A percentile compares a stretch with the other conserved stretches of the same genome.
phyloP scores from a whole-genome alignment of 106 monocot species.

The Cymbidium sinense region DNA sequence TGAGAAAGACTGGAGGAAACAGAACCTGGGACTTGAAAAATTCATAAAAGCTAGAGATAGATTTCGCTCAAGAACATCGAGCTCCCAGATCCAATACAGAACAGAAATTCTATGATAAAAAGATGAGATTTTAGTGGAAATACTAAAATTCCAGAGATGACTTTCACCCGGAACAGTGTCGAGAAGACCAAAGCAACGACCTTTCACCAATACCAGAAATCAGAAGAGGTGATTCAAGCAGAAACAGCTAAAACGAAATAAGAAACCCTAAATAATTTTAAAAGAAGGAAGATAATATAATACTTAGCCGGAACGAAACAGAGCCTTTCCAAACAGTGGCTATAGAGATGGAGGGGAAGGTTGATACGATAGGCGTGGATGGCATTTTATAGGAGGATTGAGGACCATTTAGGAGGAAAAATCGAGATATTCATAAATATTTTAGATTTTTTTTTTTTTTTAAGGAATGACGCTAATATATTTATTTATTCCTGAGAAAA shows the following conservation, averaged over 20 bases:
- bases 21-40: constrained; percentile 26
- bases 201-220: not conserved
- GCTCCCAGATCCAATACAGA: not conserved
- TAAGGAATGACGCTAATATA: too few relatives aligned
- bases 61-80: constrained; percentile 1
- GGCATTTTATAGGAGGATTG: not conserved
- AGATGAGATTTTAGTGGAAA: not conserved
- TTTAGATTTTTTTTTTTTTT: too few relatives aligned
- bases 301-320: not conserved
- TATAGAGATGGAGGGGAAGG: not conserved
- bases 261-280: not conserved
- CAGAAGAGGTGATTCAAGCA: not conserved
- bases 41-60: constrained; percentile 37
- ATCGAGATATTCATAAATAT: too few relatives aligned
- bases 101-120: not conserved
- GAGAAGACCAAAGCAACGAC: not conserved
- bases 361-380: not conserved
- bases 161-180: not conserved
- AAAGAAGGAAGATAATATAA: not conserved
- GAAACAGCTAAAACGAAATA: not conserved
- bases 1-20: constrained; percentile 68
- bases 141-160: not conserved
- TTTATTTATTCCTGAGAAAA: too few relatives aligned
- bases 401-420: not conserved
- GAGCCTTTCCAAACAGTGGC: too few relatives aligned